These are phyloP conservation scores for Xerocomus brunneocitrinus DNA, from an alignment of 768 basidiomycete species.

Conservation along the genomic window DNA sequence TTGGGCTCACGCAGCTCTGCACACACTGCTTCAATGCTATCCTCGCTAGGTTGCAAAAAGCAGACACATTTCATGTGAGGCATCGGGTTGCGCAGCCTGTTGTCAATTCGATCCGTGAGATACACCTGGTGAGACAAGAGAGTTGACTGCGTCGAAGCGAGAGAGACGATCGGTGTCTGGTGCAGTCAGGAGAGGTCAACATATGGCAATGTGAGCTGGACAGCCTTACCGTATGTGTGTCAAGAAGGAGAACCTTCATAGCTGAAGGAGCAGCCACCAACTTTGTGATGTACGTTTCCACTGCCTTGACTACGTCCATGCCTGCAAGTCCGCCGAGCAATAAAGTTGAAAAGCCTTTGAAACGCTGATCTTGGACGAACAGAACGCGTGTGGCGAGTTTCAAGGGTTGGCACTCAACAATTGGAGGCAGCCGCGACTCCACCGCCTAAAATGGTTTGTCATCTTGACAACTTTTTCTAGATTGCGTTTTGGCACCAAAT, in stretches of 20 bases:
- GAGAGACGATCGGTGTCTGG: slow-evolving; percentile 92
- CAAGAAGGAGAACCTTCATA: slow-evolving; percentile 95
- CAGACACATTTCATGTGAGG: slow-evolving; percentile 97
- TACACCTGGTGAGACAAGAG: slow-evolving; percentile 95
- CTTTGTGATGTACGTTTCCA: slow-evolving; percentile 89
- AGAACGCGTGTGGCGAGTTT: neutral
- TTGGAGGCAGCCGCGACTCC: neutral
- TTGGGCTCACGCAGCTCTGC: slow-evolving; percentile 84
- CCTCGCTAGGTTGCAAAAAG: slow-evolving; percentile 79
- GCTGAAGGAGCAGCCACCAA: slow-evolving; percentile 78
- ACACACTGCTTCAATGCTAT: slow-evolving; percentile 78
- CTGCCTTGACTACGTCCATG: slow-evolving; percentile 96
- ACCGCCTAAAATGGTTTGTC: neutral
- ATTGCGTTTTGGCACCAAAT: no score
- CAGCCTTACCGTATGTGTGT: slow-evolving; percentile 79
- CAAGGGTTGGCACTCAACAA: neutral
- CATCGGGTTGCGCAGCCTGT: slow-evolving; percentile 85
- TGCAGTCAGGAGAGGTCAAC: slow-evolving; percentile 6
- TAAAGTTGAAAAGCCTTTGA: neutral
- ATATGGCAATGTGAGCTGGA: neutral
- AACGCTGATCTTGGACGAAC: neutral
- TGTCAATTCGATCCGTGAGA: slow-evolving; percentile 96
- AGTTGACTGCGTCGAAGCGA: slow-evolving; percentile 90
- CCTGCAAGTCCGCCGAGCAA: neutral
- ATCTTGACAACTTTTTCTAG: neutral